A percentile compares a stretch with the other conserved stretches of the same genome.
Conservation (phyloP, 2,329 filamentous ascomycete genomes). For the Exophiala oligosperma region DNA sequence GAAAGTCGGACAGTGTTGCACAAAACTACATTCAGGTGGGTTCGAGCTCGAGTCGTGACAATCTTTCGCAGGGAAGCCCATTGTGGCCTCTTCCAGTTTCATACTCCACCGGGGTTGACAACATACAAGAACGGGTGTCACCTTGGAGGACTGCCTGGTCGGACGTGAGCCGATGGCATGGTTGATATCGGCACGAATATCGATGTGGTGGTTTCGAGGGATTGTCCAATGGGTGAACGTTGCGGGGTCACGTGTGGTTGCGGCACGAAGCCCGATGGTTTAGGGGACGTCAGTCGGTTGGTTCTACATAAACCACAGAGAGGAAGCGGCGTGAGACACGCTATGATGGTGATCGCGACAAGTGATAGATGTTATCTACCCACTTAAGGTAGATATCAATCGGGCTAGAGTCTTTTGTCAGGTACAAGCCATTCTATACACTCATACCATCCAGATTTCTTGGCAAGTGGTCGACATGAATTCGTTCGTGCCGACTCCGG, state of each 20-base stretch:
- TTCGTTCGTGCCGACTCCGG: conserved; percentile 26
- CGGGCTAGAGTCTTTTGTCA: too few relatives aligned
- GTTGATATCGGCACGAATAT: not conserved
- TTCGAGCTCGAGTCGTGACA: not conserved
- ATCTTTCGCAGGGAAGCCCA: not conserved
- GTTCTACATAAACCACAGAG: not conserved
- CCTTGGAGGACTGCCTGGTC: not conserved
- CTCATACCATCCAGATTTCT: too few relatives aligned
- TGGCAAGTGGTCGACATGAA: conserved; percentile 3
- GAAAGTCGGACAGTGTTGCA: not conserved
- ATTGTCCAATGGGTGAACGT: not conserved
- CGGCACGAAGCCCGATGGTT: conserved; percentile 29
- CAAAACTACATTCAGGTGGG: not conserved
- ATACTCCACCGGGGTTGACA: too few relatives aligned
- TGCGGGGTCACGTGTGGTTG: not conserved
- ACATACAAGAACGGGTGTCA: too few relatives aligned
- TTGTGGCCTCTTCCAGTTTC: too few relatives aligned
- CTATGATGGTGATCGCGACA: too few relatives aligned
- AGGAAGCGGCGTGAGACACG: not conserved
- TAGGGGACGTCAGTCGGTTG: not conserved
- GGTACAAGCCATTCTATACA: too few relatives aligned
- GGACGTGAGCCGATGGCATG: not conserved
- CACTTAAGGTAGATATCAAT: too few relatives aligned
- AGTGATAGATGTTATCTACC: too few relatives aligned
- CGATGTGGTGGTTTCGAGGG: not conserved